Evolutionary conservation across 352 stramenopile genomes (phyloP), one percentile per base, ranked within the genome.

Genomic region (Globisporangium viniferum): DNA sequence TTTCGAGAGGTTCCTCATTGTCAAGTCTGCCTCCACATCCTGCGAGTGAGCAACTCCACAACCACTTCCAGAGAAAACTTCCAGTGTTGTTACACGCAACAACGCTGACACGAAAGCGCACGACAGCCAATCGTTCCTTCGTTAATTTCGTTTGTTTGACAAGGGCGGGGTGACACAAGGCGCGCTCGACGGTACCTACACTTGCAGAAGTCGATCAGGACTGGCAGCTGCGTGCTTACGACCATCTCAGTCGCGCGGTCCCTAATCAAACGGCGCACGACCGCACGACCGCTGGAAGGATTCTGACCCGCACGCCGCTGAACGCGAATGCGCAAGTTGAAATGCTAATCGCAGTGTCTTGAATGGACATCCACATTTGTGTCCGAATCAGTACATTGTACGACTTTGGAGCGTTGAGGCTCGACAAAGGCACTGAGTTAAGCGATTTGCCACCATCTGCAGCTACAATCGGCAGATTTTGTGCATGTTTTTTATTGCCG

Each of bases 151-250:
- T 5, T 46, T 46, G 39, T 46, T 46, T 46, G 39, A 64, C 41
- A 22, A 33, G 44, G 4, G 5, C 22, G 14, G 15, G 15, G 6
- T 49, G 41, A 49, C 41, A 49, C 41, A 49, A 48, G 14, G 12
- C 14, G 41, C 41, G 5, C 41, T 49, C 15, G 8, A 18, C 15
- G 15, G 14, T n/a, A 49, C 15, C 41, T 49, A 49, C 41, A 49
- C 41, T 49, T 49, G 5, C 18, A 49, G 15, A 49, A n/a, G 49
- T 56, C 48, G 46, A 54, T 24, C 10, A 29, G 3, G 7, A 20
- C 2, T 5, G 4, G 59, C 59, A 64, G 31, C 22, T 62, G 57
- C 35, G 56, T 49, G 59, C 49, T 64, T 64, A 35, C 59, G 39
- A 64, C 59, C 39, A 35, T 55, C 36, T 54, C 36, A 63, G 58